Base-by-base conservation (phyloP, 805 yeast genomes). In the Vanderwaltozyma yarrowii region DNA sequence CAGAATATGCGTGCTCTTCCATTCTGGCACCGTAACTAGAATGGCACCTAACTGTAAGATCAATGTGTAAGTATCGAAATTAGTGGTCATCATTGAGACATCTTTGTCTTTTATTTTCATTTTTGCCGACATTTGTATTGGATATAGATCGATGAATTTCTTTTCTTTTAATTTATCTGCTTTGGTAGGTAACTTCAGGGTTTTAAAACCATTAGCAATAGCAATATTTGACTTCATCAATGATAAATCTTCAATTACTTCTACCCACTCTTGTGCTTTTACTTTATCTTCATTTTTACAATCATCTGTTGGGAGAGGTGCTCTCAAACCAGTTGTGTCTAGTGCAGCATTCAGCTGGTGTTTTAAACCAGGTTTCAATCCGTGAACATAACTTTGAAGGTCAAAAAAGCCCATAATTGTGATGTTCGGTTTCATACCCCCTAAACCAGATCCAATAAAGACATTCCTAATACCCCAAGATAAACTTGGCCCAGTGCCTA, bases 401-500 rank as follows among this genome's bases (percentile, higher is more conserved):
- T 89, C 95, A 49, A 80, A 84, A 52, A 87, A 87, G 0, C 97
- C 97, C 24, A 92, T 43, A 0, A 92, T 94, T 0, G 96, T 85
- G 37, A 92, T 88, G 54, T 92, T 92, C 2, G 98, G 98, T 51
- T 76, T 80, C 98, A 92, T 92, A 11, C 96, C 96, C 7, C 99
- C 99, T n/a, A 92, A 66, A 0, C 99, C 99, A 3, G 95, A 82
- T 0, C 96, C 96, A 42, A 89, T 59, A 42, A 75, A 87, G 9
- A 92, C 87, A 55, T 89, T 89, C 44, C 98, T 68, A 0, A 86
- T 94, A 19, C 98, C 97, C 96, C 97, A 89, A 0, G 87, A 80
- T 30, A 92, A 67, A 2, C 81, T 72, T 0, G 95, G 88, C 0
- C 95, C 94, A 10, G 87, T 71, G 1, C 89, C 84, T 35, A 92